A percentile compares a stretch with the other conserved stretches of the same genome.
These are phyloP conservation scores for Rosa chinensis DNA, from an alignment of 306 rosid species.

Conservation along the genomic window DNA sequence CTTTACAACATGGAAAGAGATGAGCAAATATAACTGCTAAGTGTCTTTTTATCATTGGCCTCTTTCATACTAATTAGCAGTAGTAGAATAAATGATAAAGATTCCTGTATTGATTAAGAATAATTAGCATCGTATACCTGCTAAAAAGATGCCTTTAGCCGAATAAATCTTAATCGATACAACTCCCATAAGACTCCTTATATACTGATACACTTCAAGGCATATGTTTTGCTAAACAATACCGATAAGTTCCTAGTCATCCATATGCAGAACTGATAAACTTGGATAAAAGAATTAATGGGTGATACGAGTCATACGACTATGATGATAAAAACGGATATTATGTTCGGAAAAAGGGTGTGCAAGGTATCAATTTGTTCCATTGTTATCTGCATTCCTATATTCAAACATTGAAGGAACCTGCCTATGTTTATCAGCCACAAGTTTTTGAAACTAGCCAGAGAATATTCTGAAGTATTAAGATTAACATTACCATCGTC, in stretches of 20 bases:
- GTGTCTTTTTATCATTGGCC: not conserved
- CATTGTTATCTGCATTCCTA: not conserved
- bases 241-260: not conserved
- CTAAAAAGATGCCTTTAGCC: not conserved
- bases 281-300: not conserved
- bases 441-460: not conserved
- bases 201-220: not conserved
- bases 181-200: not conserved
- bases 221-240: not conserved
- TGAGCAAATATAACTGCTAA: not conserved
- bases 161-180: not conserved
- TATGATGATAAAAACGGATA: not conserved
- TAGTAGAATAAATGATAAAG: not conserved
- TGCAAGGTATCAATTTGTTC: slow-evolving; percentile 3
- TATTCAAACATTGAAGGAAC: not conserved
- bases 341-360: not conserved
- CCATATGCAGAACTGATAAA: not conserved
- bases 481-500: not conserved
- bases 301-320: not conserved
- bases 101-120: too few species aligned
- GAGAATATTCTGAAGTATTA: not conserved
- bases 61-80: not conserved
- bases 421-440: not conserved
- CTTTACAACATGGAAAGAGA: not conserved
- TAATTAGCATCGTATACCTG: not conserved